Base-by-base conservation (phyloP, 1,284 basidiomycete species). In the Microbotryum intermedium region DNA sequence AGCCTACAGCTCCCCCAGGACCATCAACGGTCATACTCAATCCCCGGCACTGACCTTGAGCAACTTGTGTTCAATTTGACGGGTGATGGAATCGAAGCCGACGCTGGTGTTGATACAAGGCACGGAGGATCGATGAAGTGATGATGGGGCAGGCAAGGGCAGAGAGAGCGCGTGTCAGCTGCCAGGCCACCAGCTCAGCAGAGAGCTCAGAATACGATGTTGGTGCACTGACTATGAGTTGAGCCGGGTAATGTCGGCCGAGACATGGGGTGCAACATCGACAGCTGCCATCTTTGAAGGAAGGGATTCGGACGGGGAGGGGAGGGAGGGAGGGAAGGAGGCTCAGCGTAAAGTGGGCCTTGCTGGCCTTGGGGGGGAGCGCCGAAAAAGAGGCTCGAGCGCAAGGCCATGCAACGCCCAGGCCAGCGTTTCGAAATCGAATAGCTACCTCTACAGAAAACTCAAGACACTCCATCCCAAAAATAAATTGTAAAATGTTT, bases 61-160 rank as follows among this genome's bases (percentile, higher is more conserved):
- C 71, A 97, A 86, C 83, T 97, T 98, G 81, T 92, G 88, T 82
- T 98, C 94, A 74, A 98, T 97, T 79, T 97, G 94, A 74, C 86
- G 84, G 57, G 94, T 95, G 78, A 97, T 60, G 13, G 60, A 53
- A 48, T 68, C 66, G 51, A 68, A 68, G 0, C 66, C 66, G 39
- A 68, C 66, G 28, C 66, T 67, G 61, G 9, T 6, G 10, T 20
- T 23, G 26, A 18, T 6, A 6, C 50, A 23, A n/a, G 21, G 39
- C 26, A 21, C 23, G 46, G n/a, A 21, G 18, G 16, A 29, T 30
- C n/a, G 26, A 51, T 13, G 16, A 51, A 10, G 50, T 20, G 46
- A 48, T 21, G 46, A 48, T 26, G 46, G 46, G 46, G n/a, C n/a
- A n/a, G n/a, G n/a, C n/a, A n/a, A n/a, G n/a, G 3, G 21, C 9